phyloP scores from a whole-genome alignment of 176 grass and related monocot species.

The Dactylis glomerata region DNA sequence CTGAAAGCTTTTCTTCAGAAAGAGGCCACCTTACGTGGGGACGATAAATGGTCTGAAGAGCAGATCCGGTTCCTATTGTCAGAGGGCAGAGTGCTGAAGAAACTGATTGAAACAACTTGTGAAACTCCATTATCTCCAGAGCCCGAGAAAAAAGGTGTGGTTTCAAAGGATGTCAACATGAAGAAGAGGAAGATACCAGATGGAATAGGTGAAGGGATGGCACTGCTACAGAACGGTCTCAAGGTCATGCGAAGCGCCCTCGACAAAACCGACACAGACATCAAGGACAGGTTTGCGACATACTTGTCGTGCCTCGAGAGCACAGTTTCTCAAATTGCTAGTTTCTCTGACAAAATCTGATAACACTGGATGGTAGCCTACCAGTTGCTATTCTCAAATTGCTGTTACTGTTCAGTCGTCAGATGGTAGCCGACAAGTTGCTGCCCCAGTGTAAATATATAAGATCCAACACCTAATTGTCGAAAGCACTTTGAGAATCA shows the following conservation, averaged over 20 bases:
- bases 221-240: conserved; percentile 64
- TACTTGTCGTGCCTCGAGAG: conserved; percentile 60
- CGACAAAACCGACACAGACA: conserved; percentile 35
- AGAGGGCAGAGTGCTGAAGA: conserved; percentile 61
- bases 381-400: too few relatives aligned
- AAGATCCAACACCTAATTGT: not conserved
- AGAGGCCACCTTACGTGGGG: conserved; percentile 39
- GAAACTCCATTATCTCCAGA: conserved; percentile 12
- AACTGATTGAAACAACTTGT: conserved; percentile 27
- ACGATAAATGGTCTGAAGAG: conserved; percentile 39
- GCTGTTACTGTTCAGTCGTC: not conserved
- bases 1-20: conserved; percentile 82
- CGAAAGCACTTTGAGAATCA: not conserved
- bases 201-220: conserved; percentile 66
- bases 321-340: conserved; percentile 54
- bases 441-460: not conserved
- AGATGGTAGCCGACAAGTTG: not conserved
- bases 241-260: conserved; percentile 58
- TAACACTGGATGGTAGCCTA: not conserved
- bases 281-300: conserved; percentile 48
- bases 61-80: conserved; percentile 45
- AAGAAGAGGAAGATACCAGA: conserved; percentile 79
- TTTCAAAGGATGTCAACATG: conserved; percentile 19
- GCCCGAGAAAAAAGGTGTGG: conserved; percentile 22
- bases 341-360: conserved; percentile 48